phyloP scores from a whole-genome alignment of 2,329 filamentous ascomycete species.

The Colletotrichum sp. region DNA sequence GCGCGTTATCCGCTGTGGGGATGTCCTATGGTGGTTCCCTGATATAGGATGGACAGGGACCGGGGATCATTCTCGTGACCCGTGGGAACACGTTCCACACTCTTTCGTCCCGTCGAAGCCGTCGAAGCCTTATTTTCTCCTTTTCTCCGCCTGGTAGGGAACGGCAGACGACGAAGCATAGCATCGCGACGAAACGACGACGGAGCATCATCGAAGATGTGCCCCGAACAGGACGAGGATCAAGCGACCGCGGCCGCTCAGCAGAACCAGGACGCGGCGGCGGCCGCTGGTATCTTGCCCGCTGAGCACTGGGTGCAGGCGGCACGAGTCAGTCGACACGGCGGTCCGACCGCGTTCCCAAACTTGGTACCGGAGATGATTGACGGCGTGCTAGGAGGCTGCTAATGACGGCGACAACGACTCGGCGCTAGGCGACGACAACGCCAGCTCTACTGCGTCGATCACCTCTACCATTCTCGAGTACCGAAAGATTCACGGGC shows the following conservation, averaged over 20 bases:
- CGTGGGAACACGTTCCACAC: neutral
- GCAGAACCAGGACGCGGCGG: neutral
- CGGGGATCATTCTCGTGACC: conserved; percentile 1
- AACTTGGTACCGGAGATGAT: neutral
- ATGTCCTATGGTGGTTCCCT: neutral
- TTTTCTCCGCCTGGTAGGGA: neutral
- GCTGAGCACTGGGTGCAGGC: conserved; percentile 17
- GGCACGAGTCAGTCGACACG: conserved; percentile 9
- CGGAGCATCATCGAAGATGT: neutral
- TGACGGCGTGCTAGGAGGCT: conserved; percentile 7
- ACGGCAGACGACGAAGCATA: neutral
- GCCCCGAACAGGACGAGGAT: neutral
- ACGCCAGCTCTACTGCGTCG: conserved; percentile 30
- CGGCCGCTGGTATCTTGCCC: conserved; percentile 2
- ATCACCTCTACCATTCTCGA: conserved; percentile 32
- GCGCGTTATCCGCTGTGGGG: conserved; percentile 11
- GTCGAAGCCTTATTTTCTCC: neutral
- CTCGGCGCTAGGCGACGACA: conserved; percentile 18
- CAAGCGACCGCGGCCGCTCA: neutral
- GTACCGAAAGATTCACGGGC: conserved; percentile 33
- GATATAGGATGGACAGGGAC: conserved; percentile 11
- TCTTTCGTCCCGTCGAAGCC: neutral
- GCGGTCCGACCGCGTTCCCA: neutral
- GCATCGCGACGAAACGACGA: neutral
- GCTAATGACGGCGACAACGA: conserved; percentile 10